These are phyloP conservation scores for Pontederia paniculata DNA, from an alignment of 176 grass and related monocot species.

Conservation along the genomic window DNA sequence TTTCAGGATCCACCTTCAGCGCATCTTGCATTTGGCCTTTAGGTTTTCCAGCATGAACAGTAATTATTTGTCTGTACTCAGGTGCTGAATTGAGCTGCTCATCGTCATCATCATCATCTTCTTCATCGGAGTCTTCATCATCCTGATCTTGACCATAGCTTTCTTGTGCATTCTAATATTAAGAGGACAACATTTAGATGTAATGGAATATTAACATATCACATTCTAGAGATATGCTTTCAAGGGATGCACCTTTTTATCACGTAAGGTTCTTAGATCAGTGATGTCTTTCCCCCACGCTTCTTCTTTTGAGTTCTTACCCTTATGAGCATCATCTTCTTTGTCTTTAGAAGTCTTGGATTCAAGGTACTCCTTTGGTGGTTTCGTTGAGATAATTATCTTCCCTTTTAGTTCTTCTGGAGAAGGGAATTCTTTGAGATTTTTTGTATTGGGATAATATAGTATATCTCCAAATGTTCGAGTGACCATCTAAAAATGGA, in stretches of 20 bases:
- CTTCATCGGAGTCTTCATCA: constrained; percentile 25
- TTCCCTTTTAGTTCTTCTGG: constrained; percentile 49
- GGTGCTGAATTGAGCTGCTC: constrained; percentile 27
- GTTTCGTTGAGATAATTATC: constrained; percentile 72
- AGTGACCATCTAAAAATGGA: constrained; percentile 47
- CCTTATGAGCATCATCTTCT: constrained; percentile 2
- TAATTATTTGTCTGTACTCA: constrained; percentile 54
- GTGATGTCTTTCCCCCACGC: constrained; percentile 57
- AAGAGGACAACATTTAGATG: not conserved
- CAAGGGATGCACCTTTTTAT: not conserved
- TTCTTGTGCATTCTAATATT: constrained; percentile 23
- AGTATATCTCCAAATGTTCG: constrained; percentile 65
- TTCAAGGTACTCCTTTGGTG: constrained; percentile 62
- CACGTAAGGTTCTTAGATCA: constrained; percentile 12
- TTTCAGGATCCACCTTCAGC: constrained; percentile 37
- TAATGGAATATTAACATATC: not conserved
- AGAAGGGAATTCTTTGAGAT: constrained; percentile 46
- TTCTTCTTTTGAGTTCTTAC: constrained; percentile 3
- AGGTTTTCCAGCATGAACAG: constrained; percentile 42
- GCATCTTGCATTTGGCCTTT: constrained; percentile 50
- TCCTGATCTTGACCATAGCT: constrained; percentile 18
- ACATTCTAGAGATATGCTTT: not conserved
- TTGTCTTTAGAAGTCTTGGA: constrained; percentile 22
- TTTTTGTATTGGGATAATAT: constrained; percentile 25
- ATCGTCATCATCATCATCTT: constrained; percentile 4